Conservation (phyloP, 208 protist species). For the Leishmania gerbilli region DNA sequence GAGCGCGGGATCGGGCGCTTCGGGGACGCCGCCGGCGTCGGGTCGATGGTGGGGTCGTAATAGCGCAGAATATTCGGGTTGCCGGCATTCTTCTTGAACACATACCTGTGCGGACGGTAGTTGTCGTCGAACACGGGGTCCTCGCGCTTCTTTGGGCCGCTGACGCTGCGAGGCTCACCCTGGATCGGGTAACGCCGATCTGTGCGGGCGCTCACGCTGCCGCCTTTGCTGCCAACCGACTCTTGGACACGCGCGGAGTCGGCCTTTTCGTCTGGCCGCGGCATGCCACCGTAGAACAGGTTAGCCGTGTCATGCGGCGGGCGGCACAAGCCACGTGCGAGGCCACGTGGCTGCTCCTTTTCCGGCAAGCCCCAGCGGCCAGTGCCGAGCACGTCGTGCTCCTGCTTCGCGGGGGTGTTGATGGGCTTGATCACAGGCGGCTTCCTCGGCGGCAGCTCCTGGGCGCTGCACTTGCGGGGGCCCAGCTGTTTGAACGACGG, state of each 20-base stretch:
- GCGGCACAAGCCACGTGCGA: slow-evolving; percentile 45
- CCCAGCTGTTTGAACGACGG: slow-evolving; percentile 46
- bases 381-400: slow-evolving; percentile 83
- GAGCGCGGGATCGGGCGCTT: slow-evolving; percentile 28
- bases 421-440: slow-evolving; percentile 54
- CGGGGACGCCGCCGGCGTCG: slow-evolving; percentile 20
- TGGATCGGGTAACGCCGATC: not conserved
- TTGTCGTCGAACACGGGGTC: slow-evolving; percentile 18
- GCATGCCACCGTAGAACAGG: slow-evolving; percentile 35
- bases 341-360: slow-evolving; percentile 35
- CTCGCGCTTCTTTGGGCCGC: slow-evolving; percentile 15
- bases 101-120: slow-evolving; percentile 18
- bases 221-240: not conserved
- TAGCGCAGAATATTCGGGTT: slow-evolving; percentile 50
- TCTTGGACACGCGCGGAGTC: not conserved
- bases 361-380: slow-evolving; percentile 60
- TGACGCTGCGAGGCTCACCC: not conserved
- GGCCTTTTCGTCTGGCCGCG: not conserved
- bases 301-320: slow-evolving; percentile 51
- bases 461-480: slow-evolving; percentile 54
- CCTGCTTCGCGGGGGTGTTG: slow-evolving; percentile 60
- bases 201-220: not conserved
- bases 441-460: slow-evolving; percentile 47
- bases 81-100: slow-evolving; percentile 30
- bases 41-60: slow-evolving; percentile 67